These are phyloP conservation scores for Penicillium soppii DNA, from an alignment of 495 filamentous ascomycete species.

Conservation along the genomic window DNA sequence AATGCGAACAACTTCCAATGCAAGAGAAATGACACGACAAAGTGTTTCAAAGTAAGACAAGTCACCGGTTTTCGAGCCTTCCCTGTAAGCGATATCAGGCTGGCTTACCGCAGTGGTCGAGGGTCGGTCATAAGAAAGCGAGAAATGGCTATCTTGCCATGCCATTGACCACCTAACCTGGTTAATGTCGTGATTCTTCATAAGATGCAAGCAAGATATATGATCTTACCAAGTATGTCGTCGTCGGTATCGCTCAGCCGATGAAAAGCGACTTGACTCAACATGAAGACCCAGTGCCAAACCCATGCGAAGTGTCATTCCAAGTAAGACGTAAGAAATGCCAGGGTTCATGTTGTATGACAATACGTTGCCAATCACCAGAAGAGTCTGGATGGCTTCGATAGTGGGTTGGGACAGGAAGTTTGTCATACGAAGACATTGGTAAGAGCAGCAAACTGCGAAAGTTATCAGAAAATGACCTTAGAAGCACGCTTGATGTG, in stretches of 20 bases:
- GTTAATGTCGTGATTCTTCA: not conserved
- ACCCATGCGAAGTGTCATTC: slow-evolving; percentile 58
- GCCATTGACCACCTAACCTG: slow-evolving; percentile 54
- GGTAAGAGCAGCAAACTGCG: slow-evolving; percentile 60
- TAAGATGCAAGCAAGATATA: not conserved
- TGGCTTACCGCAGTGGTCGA: slow-evolving; percentile 54
- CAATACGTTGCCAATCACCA: slow-evolving; percentile 61
- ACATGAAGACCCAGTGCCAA: slow-evolving; percentile 57
- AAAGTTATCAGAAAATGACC: not conserved
- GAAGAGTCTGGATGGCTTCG: slow-evolving; percentile 56
- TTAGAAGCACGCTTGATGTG: not conserved
- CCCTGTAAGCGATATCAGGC: slow-evolving; percentile 46
- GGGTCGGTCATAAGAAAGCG: slow-evolving; percentile 59
- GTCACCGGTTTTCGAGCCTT: slow-evolving; percentile 39
- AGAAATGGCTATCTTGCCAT: slow-evolving; percentile 62
- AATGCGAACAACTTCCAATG: slow-evolving; percentile 56
- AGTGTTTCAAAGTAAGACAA: slow-evolving; percentile 54
- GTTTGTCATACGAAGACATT: slow-evolving; percentile 62
- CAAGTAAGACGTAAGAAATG: slow-evolving; percentile 57
- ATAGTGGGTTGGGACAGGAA: slow-evolving; percentile 59
- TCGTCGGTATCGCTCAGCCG: slow-evolving; percentile 38
- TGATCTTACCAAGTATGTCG: slow-evolving; percentile 45
- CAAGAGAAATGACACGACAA: slow-evolving; percentile 51
- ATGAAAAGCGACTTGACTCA: slow-evolving; percentile 47
- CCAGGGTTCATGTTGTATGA: slow-evolving; percentile 67